Base-by-base conservation (phyloP, 352 stramenopile species). In the Phytopythium cucurbitacearum region DNA sequence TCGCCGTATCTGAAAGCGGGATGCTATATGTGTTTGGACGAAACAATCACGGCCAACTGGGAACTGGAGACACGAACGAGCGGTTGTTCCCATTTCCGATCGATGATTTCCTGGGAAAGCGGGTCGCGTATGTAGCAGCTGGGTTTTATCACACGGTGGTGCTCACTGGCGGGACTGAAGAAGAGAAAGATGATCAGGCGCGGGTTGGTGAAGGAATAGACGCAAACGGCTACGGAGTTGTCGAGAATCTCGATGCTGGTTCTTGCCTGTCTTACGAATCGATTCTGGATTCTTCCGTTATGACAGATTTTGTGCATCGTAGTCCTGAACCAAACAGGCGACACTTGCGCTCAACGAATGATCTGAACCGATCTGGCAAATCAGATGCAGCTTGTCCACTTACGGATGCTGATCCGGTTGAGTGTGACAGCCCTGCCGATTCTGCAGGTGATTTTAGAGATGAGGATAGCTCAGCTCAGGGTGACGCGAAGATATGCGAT, bases 121-220 rank as follows among this genome's bases (percentile, higher is more conserved):
- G 85, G 35, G 70, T 98, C 9, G 80, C 87, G 5, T 73, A 93
- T 47, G 80, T 98, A 6, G 90, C 89, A 32, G 85, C 90, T 10
- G 92, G 92, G 0, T 98, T 98, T 59, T 98, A 98, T 48, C 91
- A 98, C 64, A 97, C 91, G 6, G 67, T 98, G 0, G 85, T 98
- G 3, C 67, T 97, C 1, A 95, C 83, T 1, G 87, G 88, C 11
- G 82, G 80, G 2, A 82, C 75, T 42, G 84, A 95, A 0, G 67
- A 81, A 5, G 71, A 87, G 7, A 71, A 67, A 38, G 61, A 57
- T 11, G 60, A 70, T 3, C 63, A 72, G 57, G 63, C 65, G 0
- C 28, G 36, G 37, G 21, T 7, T 28, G 21, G 21, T 28, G 21
- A 28, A 28, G 21, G 21, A 28, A 2, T 28, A 28, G 21, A 28